phyloP scores from a whole-genome alignment of 345 rosid species.

The Salix arbutifolia region DNA sequence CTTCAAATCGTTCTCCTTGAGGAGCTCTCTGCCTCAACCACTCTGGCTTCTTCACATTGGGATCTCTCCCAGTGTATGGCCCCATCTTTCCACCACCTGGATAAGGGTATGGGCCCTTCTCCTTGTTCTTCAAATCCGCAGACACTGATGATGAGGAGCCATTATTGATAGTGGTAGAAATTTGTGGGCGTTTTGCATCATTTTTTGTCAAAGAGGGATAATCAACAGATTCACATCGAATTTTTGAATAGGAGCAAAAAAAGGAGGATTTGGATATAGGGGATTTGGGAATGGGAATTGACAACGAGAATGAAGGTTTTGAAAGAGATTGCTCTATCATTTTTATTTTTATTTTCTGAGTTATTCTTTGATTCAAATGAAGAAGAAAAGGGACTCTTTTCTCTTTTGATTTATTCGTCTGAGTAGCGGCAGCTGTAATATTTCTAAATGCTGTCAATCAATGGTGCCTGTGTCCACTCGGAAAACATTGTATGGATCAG shows the following conservation, averaged over 20 bases:
- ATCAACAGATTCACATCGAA: conserved; percentile 44
- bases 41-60: conserved; percentile 69
- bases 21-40: conserved; percentile 97
- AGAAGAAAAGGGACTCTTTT: background rate
- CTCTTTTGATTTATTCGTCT: background rate
- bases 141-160: background rate
- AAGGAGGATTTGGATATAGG: background rate
- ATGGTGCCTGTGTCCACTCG: background rate
- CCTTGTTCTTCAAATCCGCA: background rate
- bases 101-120: conserved; percentile 45
- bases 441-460: background rate
- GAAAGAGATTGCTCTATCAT: conserved; percentile 6
- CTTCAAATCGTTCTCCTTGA: conserved; percentile 67
- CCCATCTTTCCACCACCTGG: conserved; percentile 46
- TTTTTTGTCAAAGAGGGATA: background rate
- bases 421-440: background rate
- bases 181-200: background rate
- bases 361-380: background rate
- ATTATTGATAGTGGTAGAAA: background rate
- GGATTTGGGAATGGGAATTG: background rate
- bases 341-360: background rate
- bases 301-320: conserved; percentile 1
- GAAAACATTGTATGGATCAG: background rate
- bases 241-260: background rate
- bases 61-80: conserved; percentile 79